Conservation (phyloP, 176 grass and related monocot species). For the sorghum (Sorghum bicolor) region Sorghum_bicolor_NCBIv3 NC_012870.2:57144501-57145000, state of each 20-base stretch:
- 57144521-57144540: background rate
- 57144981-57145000: background rate
- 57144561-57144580: background rate
- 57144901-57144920: slow-evolving; percentile 98
- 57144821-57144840: slow-evolving; percentile 26
- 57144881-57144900: slow-evolving; percentile 86
- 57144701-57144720: background rate
- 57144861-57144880: slow-evolving; percentile 88
- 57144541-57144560: background rate
- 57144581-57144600: background rate
- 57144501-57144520: background rate
- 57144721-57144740: slow-evolving; percentile 8
- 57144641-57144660: background rate
- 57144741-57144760: slow-evolving; percentile 20
- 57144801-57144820: background rate
- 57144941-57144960: slow-evolving; percentile 98
- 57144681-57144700: background rate
- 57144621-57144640: slow-evolving; percentile 41
- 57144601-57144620: background rate
- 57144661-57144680: background rate
- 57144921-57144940: slow-evolving; percentile 91
- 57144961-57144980: slow-evolving; percentile 44
- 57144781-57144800: background rate
- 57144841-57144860: slow-evolving; percentile 48
- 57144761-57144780: background rate